Conservation (phyloP, 768 basidiomycete genomes). For the Cantharellus cinnabarinus region DNA sequence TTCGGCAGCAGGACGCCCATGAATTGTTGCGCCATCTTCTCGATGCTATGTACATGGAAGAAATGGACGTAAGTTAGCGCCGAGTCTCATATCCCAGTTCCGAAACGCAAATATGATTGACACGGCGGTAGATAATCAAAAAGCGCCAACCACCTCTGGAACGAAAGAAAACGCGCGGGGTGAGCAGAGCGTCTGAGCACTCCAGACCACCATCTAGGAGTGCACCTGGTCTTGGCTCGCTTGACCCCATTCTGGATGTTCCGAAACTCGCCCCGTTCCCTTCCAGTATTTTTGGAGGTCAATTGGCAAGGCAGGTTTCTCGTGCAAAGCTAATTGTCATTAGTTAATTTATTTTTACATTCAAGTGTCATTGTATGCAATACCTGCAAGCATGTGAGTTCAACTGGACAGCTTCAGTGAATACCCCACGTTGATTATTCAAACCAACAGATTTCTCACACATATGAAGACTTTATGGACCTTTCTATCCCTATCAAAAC, state of each 20-base stretch:
- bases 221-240: background rate
- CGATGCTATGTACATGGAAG: conserved; percentile 89
- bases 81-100: no score
- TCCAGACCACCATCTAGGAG: background rate
- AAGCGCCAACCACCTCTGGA: conserved; percentile 31
- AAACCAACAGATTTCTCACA: conserved; percentile 38
- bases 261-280: conserved; percentile 40
- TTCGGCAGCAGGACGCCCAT: conserved; percentile 90
- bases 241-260: background rate
- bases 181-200: background rate
- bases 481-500: conserved; percentile 76
- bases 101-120: no score
- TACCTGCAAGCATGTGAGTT: conserved; percentile 63
- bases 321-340: background rate
- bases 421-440: background rate
- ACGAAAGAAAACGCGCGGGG: background rate
- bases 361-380: conserved; percentile 73
- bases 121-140: conserved; percentile 49
- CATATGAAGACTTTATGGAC: conserved; percentile 87
- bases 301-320: conserved; percentile 23
- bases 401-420: background rate
- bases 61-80: conserved; percentile 45
- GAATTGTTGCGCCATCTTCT: conserved; percentile 78
- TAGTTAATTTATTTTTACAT: background rate
- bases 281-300: conserved; percentile 81